Conservation (phyloP, 2,329 filamentous ascomycete genomes). For the Hysterium pulicare region DNA sequence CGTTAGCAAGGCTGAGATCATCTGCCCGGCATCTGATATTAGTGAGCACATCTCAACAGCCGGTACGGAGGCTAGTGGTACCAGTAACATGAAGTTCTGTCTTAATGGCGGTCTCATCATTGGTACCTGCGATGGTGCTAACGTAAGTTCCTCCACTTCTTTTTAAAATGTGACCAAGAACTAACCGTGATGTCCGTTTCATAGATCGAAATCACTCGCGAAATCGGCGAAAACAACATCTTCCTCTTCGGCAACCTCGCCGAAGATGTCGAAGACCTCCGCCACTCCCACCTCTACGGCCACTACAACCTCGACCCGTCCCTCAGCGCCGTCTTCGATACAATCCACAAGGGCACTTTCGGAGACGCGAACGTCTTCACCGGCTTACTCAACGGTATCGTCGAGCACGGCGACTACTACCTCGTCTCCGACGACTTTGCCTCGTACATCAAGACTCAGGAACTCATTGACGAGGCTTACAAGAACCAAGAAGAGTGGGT, state of each 20-base stretch:
- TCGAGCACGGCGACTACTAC: conserved; percentile 95
- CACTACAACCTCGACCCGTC: conserved; percentile 72
- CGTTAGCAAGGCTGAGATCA: conserved; percentile 98
- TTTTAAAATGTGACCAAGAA: background rate
- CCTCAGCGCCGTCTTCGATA: conserved; percentile 76
- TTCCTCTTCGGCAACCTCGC: conserved; percentile 96
- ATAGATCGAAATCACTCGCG: conserved; percentile 93
- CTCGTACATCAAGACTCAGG: conserved; percentile 88
- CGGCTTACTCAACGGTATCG: conserved; percentile 79
- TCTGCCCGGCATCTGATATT: conserved; percentile 88
- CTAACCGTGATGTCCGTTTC: conserved; percentile 9
- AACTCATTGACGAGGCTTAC: conserved; percentile 87
- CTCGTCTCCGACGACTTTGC: conserved; percentile 96
- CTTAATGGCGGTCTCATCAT: conserved; percentile 97
- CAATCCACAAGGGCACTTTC: conserved; percentile 77
- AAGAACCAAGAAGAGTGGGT: conserved; percentile 90
- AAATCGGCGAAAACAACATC: conserved; percentile 95
- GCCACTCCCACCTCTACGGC: conserved; percentile 83
- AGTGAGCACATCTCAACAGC: conserved; percentile 99
- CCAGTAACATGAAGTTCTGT: conserved; percentile 99
- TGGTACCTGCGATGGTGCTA: conserved; percentile 95
- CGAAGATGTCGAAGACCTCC: conserved; percentile 94
- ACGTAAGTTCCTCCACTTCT: conserved; percentile 58
- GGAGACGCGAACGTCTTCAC: conserved; percentile 75
- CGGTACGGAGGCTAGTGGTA: conserved; percentile 83